Percentiles rank a stretch among this genome's conserved stretches.
Evolutionary conservation across 2,329 filamentous ascomycete species (phyloP).

Genomic region (Massarina eburnea): DNA sequence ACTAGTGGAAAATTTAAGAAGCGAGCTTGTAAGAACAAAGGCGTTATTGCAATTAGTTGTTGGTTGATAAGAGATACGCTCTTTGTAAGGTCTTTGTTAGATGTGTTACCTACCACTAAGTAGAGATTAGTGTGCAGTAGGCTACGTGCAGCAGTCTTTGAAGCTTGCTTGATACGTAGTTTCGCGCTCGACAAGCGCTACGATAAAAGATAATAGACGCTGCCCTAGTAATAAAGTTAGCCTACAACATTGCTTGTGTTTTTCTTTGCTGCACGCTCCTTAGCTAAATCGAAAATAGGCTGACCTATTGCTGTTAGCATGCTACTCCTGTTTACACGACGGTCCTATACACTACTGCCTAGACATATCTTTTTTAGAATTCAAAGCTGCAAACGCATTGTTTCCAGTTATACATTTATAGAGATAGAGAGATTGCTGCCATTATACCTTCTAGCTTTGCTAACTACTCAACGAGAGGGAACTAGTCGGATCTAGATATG

Average conservation of each 20-base stretch:
- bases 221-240: slow-evolving; percentile 18
- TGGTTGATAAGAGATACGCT: slow-evolving; percentile 27
- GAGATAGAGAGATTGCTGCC: slow-evolving; percentile 33
- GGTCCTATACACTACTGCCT: slow-evolving; percentile 22
- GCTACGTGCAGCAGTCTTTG: slow-evolving; percentile 1
- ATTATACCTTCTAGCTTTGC: slow-evolving; percentile 26
- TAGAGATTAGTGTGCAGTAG: slow-evolving; percentile 40
- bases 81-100: slow-evolving; percentile 15
- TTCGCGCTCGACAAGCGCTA: slow-evolving; percentile 21
- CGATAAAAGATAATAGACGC: slow-evolving; percentile 17
- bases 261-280: slow-evolving; percentile 16
- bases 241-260: not conserved
- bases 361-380: slow-evolving; percentile 8
- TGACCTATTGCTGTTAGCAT: slow-evolving; percentile 1
- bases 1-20: slow-evolving; percentile 19
- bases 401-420: slow-evolving; percentile 10
- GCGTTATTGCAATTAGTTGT: slow-evolving; percentile 28
- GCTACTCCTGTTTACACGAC: slow-evolving; percentile 18
- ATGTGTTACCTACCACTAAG: slow-evolving; percentile 46
- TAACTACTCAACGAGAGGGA: slow-evolving; percentile 30
- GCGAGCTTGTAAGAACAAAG: slow-evolving; percentile 18
- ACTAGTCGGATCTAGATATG: slow-evolving; percentile 24
- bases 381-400: slow-evolving; percentile 9
- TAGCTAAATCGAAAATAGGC: slow-evolving; percentile 7
- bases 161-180: slow-evolving; percentile 11